Evolutionary conservation across 2,329 filamentous ascomycete species (phyloP).

Genomic region (Ophiocordyceps camponoti-leonardi): DNA sequence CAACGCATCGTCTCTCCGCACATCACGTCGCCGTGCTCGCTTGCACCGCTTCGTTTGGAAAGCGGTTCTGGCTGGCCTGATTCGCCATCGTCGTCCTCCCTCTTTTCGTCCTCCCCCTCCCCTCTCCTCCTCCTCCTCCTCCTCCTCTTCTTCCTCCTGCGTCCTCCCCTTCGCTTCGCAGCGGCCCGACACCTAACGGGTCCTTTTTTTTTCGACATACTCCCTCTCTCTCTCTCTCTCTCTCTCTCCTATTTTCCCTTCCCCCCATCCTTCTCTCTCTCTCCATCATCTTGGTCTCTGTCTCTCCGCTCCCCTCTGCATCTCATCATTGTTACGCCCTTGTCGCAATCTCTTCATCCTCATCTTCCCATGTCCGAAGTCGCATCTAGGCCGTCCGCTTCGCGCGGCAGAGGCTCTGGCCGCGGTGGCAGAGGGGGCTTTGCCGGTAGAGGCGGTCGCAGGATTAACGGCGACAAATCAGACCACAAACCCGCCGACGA

Average conservation of each 20-base stretch:
- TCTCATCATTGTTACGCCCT: slow-evolving; percentile 1
- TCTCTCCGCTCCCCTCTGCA: too few relatives aligned
- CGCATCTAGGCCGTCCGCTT: slow-evolving; percentile 64
- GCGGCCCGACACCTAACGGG: slow-evolving; percentile 19
- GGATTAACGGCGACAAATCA: slow-evolving; percentile 56
- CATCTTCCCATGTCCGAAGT: slow-evolving; percentile 80
- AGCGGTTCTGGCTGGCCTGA: slow-evolving; percentile 10
- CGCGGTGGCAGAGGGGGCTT: slow-evolving; percentile 72
- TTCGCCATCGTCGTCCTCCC: slow-evolving; percentile 10
- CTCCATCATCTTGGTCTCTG: too few relatives aligned
- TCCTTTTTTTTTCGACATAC: neutral
- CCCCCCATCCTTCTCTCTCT: neutral
- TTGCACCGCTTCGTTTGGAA: slow-evolving; percentile 13
- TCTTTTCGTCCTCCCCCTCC: slow-evolving; percentile 7
- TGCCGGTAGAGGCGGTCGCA: slow-evolving; percentile 53
- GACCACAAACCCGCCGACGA: slow-evolving; percentile 38
- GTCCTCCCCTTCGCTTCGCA: slow-evolving; percentile 6
- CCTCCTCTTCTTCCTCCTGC: neutral
- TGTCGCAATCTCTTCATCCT: slow-evolving; percentile 13
- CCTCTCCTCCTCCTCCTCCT: neutral
- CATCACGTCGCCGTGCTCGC: slow-evolving; percentile 12
- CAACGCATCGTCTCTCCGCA: slow-evolving; percentile 5
- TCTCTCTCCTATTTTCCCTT: neutral
- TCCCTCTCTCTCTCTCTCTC: neutral
- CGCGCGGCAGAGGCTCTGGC: slow-evolving; percentile 79